phyloP scores from a whole-genome alignment of 257 asterid species.

The Solanum chiquidenum region DNA sequence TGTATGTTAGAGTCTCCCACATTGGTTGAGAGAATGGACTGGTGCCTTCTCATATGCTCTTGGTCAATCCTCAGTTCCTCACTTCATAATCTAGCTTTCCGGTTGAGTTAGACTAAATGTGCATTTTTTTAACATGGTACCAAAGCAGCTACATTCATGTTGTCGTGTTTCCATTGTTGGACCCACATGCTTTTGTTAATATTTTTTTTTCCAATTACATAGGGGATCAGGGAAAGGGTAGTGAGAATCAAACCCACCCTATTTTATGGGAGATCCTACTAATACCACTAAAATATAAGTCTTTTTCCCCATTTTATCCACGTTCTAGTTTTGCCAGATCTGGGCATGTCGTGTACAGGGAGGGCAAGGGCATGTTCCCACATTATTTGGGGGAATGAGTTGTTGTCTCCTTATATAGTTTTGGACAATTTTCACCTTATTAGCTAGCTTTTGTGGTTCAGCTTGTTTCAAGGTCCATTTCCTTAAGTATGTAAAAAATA shows the following conservation, averaged over 20 bases:
- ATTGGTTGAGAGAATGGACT: neutral
- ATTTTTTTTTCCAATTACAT: neutral
- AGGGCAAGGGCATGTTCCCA: neutral
- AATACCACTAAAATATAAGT: neutral
- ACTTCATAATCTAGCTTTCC: neutral
- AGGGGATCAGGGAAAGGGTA: neutral
- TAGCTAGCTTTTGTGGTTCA: neutral
- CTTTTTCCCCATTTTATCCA: neutral
- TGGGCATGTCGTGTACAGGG: neutral
- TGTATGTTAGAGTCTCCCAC: neutral
- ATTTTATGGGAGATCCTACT: neutral
- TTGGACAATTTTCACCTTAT: neutral
- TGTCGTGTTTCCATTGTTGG: neutral
- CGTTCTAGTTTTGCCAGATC: neutral
- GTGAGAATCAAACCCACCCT: neutral
- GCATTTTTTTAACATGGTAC: neutral
- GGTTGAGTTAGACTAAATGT: neutral
- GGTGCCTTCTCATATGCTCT: neutral
- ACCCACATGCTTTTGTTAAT: neutral
- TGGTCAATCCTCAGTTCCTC: neutral
- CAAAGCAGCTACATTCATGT: neutral
- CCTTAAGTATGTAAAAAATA: neutral
- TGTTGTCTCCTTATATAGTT: neutral
- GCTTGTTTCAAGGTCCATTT: neutral
- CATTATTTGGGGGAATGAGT: neutral